Percentiles rank a stretch among this genome's conserved stretches.
phyloP scores from a whole-genome alignment of 305 asterid genomes.

The Ilex paraguariensis region DNA sequence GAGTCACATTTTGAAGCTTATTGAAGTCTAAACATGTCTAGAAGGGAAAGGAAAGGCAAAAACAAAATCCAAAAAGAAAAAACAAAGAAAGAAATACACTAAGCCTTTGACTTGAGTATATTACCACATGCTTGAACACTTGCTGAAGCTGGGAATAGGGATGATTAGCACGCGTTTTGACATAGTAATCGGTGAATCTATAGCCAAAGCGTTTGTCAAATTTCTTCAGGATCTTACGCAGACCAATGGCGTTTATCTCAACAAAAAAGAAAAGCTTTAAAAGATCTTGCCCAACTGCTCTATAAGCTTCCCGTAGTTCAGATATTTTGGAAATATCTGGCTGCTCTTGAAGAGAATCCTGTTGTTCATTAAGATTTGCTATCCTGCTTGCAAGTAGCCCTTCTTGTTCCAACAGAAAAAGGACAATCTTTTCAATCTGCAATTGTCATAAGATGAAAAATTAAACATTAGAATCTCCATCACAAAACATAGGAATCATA shows the following conservation, averaged over 20 bases:
- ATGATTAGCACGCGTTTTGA: conserved; percentile 93
- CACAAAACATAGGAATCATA: not conserved
- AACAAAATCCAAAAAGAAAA: conserved; percentile 2
- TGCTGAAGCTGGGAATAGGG: conserved; percentile 99
- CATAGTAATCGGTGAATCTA: conserved; percentile 87
- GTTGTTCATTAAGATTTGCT: conserved; percentile 63
- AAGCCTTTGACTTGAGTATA: conserved; percentile 18
- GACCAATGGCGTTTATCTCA: conserved; percentile 91
- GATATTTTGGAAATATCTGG: conserved; percentile 75
- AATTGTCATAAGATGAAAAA: not conserved
- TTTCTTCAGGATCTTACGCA: conserved; percentile 93
- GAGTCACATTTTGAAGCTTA: not conserved
- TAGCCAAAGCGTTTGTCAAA: conserved; percentile 90
- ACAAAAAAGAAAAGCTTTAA: conserved; percentile 79
- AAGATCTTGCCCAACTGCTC: conserved; percentile 89
- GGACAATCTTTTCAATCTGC: conserved; percentile 95
- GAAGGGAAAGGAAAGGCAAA: not conserved
- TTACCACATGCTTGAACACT: conserved; percentile 99
- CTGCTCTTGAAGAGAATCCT: conserved; percentile 65
- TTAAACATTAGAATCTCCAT: not conserved
- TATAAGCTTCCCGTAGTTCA: conserved; percentile 83
- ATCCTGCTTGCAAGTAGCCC: conserved; percentile 80
- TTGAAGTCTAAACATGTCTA: not conserved
- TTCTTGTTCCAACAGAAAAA: conserved; percentile 93
- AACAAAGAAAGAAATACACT: conserved; percentile 15